Percentiles rank a stretch among this genome's conserved stretches.
phyloP scores from a whole-genome alignment of 495 filamentous ascomycete species.

The Aspergillus steynii region DNA sequence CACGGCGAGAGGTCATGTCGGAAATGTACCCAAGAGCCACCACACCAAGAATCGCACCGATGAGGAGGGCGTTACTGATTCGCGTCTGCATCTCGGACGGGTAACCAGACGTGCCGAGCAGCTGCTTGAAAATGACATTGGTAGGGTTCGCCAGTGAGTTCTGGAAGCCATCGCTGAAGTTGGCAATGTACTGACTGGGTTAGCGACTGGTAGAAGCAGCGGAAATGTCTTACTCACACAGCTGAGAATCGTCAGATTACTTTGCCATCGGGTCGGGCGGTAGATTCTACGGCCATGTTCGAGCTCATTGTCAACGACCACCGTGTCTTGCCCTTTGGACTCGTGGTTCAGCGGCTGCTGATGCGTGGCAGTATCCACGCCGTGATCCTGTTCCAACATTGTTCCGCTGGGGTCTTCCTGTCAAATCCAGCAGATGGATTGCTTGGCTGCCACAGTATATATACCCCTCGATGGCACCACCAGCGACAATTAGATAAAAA shows the following conservation, averaged over 20 bases:
- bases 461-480: background rate
- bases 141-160: constrained; percentile 36
- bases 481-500: background rate
- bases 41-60: constrained; percentile 39
- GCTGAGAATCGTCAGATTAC: constrained; percentile 29
- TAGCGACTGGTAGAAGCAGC: background rate
- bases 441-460: background rate
- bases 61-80: constrained; percentile 34
- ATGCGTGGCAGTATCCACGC: background rate
- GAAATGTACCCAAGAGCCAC: constrained; percentile 33
- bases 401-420: background rate
- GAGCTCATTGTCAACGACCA: background rate
- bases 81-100: constrained; percentile 37
- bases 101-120: constrained; percentile 29
- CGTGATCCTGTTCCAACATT: background rate
- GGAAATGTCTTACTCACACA: constrained; percentile 19
- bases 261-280: constrained; percentile 26
- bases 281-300: background rate
- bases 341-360: background rate
- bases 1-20: constrained; percentile 34
- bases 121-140: constrained; percentile 39
- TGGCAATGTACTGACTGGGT: constrained; percentile 33
- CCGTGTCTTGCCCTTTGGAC: background rate
- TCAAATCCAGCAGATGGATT: no score
- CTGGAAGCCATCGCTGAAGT: constrained; percentile 41